Evolutionary conservation across 116 monocot species (phyloP).

Genomic region (Phalaenopsis hybrid): DNA sequence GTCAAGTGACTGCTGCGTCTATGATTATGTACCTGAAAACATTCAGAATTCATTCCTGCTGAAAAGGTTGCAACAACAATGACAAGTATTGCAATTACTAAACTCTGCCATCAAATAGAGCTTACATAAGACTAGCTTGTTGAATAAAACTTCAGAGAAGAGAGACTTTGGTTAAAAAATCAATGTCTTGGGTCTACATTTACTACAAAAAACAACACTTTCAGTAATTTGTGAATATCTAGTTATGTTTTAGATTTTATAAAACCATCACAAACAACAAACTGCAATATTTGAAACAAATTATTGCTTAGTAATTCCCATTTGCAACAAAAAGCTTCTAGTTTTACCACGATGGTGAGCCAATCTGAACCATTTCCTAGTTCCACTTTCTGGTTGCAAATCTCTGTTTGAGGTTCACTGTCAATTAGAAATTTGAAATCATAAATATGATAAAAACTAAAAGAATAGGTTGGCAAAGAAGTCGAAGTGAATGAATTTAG

Average conservation of each 20-base stretch:
- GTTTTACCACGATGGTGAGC: slow-evolving; percentile 56
- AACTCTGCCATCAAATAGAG: slow-evolving; percentile 36
- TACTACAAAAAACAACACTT: too few species aligned
- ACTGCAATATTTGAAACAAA: too few species aligned
- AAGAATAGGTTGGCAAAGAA: background rate
- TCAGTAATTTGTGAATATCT: too few species aligned
- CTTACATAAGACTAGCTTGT: too few species aligned
- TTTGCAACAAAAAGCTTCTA: background rate
- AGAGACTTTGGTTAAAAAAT: too few species aligned
- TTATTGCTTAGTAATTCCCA: too few species aligned
- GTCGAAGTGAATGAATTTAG: background rate
- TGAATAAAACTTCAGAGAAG: too few species aligned
- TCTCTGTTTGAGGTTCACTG: slow-evolving; percentile 82
- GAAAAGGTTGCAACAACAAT: slow-evolving; percentile 67
- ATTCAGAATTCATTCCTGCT: slow-evolving; percentile 63
- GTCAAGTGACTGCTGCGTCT: too few species aligned
- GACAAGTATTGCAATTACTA: slow-evolving; percentile 53
- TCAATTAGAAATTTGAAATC: slow-evolving; percentile 8
- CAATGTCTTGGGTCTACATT: too few species aligned
- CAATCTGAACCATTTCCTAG: slow-evolving; percentile 51
- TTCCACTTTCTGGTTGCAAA: slow-evolving; percentile 50
- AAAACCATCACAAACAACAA: too few species aligned
- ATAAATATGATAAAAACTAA: background rate
- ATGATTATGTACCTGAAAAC: slow-evolving; percentile 51
- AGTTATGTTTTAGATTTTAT: too few species aligned